Conservation (phyloP, 2,329 filamentous ascomycete species). For the Septoria linicola region DNA sequence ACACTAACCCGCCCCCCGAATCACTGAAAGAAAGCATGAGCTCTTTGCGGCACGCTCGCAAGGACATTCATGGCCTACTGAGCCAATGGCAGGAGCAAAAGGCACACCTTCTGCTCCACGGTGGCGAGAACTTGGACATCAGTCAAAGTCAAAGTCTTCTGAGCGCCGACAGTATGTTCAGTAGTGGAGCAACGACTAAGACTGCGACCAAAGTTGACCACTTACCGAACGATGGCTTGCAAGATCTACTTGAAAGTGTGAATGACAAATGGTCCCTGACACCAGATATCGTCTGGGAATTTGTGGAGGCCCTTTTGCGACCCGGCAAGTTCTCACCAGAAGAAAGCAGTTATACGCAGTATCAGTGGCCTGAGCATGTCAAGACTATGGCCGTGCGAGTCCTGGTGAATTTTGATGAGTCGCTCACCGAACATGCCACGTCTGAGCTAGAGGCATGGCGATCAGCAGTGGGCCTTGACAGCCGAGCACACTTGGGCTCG, state of each 20-base stretch:
- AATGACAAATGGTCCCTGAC: slow-evolving; percentile 50
- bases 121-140: slow-evolving; percentile 31
- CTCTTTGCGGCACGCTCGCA: slow-evolving; percentile 24
- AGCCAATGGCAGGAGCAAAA: slow-evolving; percentile 33
- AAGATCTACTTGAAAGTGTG: slow-evolving; percentile 44
- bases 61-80: slow-evolving; percentile 32
- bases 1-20: slow-evolving; percentile 1
- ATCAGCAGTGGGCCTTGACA: neutral
- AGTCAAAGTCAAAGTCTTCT: slow-evolving; percentile 18
- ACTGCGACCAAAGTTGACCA: slow-evolving; percentile 14
- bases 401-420: slow-evolving; percentile 55
- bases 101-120: slow-evolving; percentile 30
- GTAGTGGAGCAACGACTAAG: slow-evolving; percentile 18
- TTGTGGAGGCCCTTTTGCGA: slow-evolving; percentile 54
- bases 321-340: slow-evolving; percentile 36
- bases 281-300: slow-evolving; percentile 54
- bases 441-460: slow-evolving; percentile 15
- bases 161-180: slow-evolving; percentile 21
- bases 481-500: neutral
- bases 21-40: neutral
- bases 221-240: slow-evolving; percentile 38
- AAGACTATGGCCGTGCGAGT: slow-evolving; percentile 56
- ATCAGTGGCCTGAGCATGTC: slow-evolving; percentile 55
- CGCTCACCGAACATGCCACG: slow-evolving; percentile 43
- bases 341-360: slow-evolving; percentile 50